Percentiles rank a stretch among this genome's conserved stretches.
These are phyloP conservation scores for Trametes polyzona DNA, from an alignment of 1,284 basidiomycete genomes.

Conservation along the genomic window DNA sequence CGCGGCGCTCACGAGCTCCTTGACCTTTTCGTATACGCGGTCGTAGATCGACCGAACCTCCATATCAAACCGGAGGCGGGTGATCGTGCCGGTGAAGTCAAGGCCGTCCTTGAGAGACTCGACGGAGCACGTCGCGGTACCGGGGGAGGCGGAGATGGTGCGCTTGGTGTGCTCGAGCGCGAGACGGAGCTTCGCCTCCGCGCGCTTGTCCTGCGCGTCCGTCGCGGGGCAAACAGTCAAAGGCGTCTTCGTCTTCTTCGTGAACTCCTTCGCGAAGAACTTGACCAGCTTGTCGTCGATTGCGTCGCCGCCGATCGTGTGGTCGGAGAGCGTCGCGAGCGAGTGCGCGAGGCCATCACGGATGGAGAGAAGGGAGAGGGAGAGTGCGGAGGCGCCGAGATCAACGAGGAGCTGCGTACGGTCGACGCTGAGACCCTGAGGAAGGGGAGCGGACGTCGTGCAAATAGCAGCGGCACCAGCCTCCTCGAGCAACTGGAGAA, in stretches of 20 bases:
- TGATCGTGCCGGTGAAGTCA: constrained; percentile 93
- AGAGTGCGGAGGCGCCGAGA: constrained; percentile 68
- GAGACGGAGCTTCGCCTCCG: constrained; percentile 91
- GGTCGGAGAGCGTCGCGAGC: constrained; percentile 52
- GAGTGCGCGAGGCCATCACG: constrained; percentile 68
- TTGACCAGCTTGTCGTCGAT: constrained; percentile 87
- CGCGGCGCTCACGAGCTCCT: constrained; percentile 63
- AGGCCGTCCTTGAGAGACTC: constrained; percentile 95
- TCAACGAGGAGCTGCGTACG: constrained; percentile 76
- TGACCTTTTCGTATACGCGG: constrained; percentile 66
- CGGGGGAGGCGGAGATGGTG: constrained; percentile 86
- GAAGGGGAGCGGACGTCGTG: constrained; percentile 51
- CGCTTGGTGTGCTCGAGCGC: constrained; percentile 96
- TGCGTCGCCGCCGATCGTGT: constrained; percentile 58
- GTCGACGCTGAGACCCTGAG: constrained; percentile 51
- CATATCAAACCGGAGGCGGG: constrained; percentile 93
- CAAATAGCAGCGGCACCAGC: constrained; percentile 76
- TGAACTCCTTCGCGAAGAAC: constrained; percentile 96
- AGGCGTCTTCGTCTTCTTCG: constrained; percentile 91
- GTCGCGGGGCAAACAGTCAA: constrained; percentile 66
- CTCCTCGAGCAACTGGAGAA: constrained; percentile 88
- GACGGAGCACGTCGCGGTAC: constrained; percentile 89
- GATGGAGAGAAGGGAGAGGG: constrained; percentile 64
- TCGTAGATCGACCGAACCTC: constrained; percentile 79
- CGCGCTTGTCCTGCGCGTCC: constrained; percentile 76